Base-by-base conservation (phyloP, 2,329 filamentous ascomycete species). In the Epicoccum nigrum region DNA sequence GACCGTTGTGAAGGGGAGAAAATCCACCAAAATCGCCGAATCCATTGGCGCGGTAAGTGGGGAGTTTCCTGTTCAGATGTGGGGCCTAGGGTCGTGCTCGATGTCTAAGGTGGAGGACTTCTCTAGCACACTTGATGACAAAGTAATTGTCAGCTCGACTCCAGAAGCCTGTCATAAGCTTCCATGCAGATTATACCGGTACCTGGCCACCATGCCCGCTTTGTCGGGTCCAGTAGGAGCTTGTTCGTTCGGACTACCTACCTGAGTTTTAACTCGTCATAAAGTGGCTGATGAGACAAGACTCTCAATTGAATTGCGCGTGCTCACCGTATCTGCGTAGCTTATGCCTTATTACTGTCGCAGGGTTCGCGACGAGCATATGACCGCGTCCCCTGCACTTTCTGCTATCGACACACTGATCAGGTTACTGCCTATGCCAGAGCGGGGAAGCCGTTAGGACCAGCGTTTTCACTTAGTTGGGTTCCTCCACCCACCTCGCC, bases 391-490 rank as follows among this genome's bases (percentile, higher is more conserved):
- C 33, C 40, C 19, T 19, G 33, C 39, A 21, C 30, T 13, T 20
- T 9, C 28, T 44, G 20, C 7, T 37, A 13, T 42, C 21, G 30
- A 37, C 11, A n/a, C 28, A 12, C 28, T n/a, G 28, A 30, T 30
- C 28, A n/a, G 8, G 8, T 32, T n/a, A 20, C 30, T 39, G 21
- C 19, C 25, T 31, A 27, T 32, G 27, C 20, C 21, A 12, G 21
- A 38, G 23, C 21, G 30, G 19, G 39, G 37, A 25, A 23, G 19
- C 25, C 23, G 21, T 17, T 23, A 25, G 17, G 17, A 16, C 25
- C 37, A 42, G 32, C 43, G 31, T 15, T 38, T 20, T 17, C 11
- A 41, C 23, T 37, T 41, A 45, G 35, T 9, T 37, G 37, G 37
- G 23, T 37, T 17, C 15, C 15, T 35, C 25, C 19, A 37, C 27